Evolutionary conservation across 371 early-diverging fungal genomes (phyloP).

Genomic region (Sanchytrium tribonematis): DNA sequence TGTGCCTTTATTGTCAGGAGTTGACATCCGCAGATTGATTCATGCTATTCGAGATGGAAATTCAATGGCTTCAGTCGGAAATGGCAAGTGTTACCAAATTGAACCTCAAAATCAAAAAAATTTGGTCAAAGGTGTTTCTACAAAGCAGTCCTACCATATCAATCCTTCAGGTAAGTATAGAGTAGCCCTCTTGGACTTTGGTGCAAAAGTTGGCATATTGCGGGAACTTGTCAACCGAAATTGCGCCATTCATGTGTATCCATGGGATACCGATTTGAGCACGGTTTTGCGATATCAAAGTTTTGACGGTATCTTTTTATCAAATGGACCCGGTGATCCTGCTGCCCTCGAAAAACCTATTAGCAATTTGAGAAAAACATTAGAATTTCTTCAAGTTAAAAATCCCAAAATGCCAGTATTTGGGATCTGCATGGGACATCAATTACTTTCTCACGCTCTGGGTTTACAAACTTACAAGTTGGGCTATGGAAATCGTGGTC

Average conservation of each 20-base stretch:
- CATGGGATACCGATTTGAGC: constrained; percentile 43
- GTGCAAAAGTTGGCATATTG: constrained; percentile 71
- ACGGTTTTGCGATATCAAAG: constrained; percentile 21
- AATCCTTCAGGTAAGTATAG: constrained; percentile 24
- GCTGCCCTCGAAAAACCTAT: constrained; percentile 30
- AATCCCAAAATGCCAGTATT: constrained; percentile 48
- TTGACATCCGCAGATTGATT: constrained; percentile 74
- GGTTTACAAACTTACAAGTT: constrained; percentile 59
- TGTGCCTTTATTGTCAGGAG: constrained; percentile 65
- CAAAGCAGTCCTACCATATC: constrained; percentile 30
- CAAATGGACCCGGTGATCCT: constrained; percentile 81
- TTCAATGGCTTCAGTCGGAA: constrained; percentile 40
- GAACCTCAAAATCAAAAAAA: constrained; percentile 49
- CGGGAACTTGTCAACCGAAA: constrained; percentile 48
- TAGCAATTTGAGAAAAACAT: constrained; percentile 23
- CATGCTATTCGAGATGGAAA: constrained; percentile 54
- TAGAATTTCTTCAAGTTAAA: constrained; percentile 16
- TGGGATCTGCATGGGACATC: constrained; percentile 91
- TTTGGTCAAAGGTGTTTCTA: constrained; percentile 43
- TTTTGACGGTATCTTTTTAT: constrained; percentile 66
- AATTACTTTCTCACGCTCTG: constrained; percentile 60
- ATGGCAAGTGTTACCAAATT: constrained; percentile 23
- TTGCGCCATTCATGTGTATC: constrained; percentile 50
- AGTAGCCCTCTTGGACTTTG: constrained; percentile 50
- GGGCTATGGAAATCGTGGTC: constrained; percentile 80